These are phyloP conservation scores for Pseudopyricularia javanii DNA, from an alignment of 2,329 filamentous ascomycete species.

Conservation along the genomic window DNA sequence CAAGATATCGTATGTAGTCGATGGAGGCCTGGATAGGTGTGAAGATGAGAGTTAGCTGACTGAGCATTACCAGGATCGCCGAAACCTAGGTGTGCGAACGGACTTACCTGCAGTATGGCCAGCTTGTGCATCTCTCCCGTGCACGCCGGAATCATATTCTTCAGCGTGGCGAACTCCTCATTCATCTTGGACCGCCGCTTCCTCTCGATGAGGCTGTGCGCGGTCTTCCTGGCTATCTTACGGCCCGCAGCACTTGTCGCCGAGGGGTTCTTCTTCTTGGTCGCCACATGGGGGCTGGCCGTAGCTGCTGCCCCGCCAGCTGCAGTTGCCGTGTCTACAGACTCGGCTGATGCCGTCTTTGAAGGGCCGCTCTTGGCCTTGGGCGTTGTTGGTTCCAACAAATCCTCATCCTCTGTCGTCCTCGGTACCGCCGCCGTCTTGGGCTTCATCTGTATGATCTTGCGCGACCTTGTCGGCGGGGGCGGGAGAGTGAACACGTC, in stretches of 20 bases:
- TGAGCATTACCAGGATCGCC: too few relatives aligned
- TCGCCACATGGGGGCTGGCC: conserved; percentile 18
- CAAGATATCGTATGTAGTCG: conserved; percentile 88
- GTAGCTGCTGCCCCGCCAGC: conserved; percentile 4
- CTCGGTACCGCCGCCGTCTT: conserved; percentile 23
- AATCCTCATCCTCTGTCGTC: conserved; percentile 13
- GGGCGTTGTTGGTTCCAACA: conserved; percentile 9
- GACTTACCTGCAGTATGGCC: conserved; percentile 74
- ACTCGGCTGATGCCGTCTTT: not conserved
- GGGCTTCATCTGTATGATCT: conserved; percentile 97
- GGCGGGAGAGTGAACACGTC: conserved; percentile 73
- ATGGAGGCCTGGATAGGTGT: conserved; percentile 64
- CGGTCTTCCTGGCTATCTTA: conserved; percentile 91
- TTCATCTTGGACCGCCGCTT: conserved; percentile 94
- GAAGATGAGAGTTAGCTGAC: not conserved
- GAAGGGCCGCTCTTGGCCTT: conserved; percentile 11
- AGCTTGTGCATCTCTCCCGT: conserved; percentile 98
- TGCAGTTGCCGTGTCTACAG: not conserved
- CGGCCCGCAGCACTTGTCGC: conserved; percentile 75
- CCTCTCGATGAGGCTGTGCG: conserved; percentile 89
- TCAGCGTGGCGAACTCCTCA: conserved; percentile 87
- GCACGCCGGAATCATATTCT: conserved; percentile 92
- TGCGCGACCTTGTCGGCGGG: conserved; percentile 80
- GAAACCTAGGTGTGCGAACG: too few relatives aligned
- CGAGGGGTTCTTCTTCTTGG: conserved; percentile 67